Conservation (phyloP, 225 moss, liverwort and hornwort species). For the Physcomitrellopsis africana region DNA sequence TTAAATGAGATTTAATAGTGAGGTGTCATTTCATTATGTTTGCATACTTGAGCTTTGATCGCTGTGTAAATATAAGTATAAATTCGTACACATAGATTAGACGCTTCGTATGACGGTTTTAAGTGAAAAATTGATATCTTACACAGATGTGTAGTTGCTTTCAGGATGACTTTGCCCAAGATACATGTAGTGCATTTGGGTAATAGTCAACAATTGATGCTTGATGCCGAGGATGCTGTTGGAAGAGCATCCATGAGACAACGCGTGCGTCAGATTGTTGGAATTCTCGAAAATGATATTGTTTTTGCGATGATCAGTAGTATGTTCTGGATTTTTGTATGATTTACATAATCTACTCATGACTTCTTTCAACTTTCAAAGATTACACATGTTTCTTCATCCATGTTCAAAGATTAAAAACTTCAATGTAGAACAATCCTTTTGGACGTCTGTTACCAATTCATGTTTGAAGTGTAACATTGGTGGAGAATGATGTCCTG, state of each 20-base stretch:
- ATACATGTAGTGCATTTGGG: constrained; percentile 57
- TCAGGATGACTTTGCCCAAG: constrained; percentile 42
- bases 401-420: not conserved
- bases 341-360: not conserved
- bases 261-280: constrained; percentile 25
- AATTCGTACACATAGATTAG: not conserved
- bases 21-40: not conserved
- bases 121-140: not conserved
- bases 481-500: not conserved
- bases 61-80: not conserved
- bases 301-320: constrained; percentile 62
- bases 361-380: not conserved
- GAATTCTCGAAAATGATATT: constrained; percentile 37
- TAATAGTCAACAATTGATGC: constrained; percentile 45
- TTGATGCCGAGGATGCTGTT: constrained; percentile 32
- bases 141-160: not conserved
- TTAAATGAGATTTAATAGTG: not conserved
- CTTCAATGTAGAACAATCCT: not conserved
- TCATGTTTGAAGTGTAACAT: not conserved
- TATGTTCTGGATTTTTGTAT: constrained; percentile 17
- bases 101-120: not conserved
- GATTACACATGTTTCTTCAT: not conserved
- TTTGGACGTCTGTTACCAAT: not conserved
- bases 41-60: not conserved
- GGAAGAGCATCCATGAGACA: constrained; percentile 36